Base-by-base conservation (phyloP, 2,329 filamentous ascomycete species). In the Sclerotinia spermophila region DNA sequence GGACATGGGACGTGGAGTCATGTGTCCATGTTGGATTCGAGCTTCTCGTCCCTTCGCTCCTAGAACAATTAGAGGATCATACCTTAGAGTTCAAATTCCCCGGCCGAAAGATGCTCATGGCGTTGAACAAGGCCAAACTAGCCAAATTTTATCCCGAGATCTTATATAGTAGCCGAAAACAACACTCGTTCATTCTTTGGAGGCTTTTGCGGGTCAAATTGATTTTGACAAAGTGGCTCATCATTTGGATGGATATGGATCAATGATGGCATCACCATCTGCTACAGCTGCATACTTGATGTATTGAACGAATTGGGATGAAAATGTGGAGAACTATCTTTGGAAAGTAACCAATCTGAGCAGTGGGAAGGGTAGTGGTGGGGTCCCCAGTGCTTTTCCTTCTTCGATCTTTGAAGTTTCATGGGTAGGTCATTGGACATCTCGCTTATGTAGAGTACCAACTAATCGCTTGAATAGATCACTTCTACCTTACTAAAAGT, bases 101-200 rank as follows among this genome's bases (percentile, higher is more conserved):
- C 21, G 56, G 56, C 13, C 35, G 21, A 33, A 13, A 33, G 24
- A 3, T 15, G 33, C 60, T 62, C n/a, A 71, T 74, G 61, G 69
- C 75, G 51, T 73, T 79, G n/a, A 73, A 77, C 10, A 68, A 76
- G 5, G 70, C 73, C 13, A 81, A 80, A 69, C 48, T 80, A 67
- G 72, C 75, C 19, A 74, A 74, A 27, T 78, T 81, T 61, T 68
- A 71, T n/a, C 8, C 73, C 77, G 2, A 76, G 77, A 44, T 73
- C 75, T 72, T 80, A 6, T 79, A 79, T 53, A 71, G 72, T 1
- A 71, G 72, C 24, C 45, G 72, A 35, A 75, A 53, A 76, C 74
- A 17, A 79, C 80, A 0, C 65, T 76, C 0, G 69, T 81, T 3
- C 80, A 82, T 69, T 82, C 80, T 48, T 5, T n/a, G 11, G 45